Evolutionary conservation across 192 early-diverging fungal species (phyloP), one percentile per base, ranked within the genome.

Genomic region (Kappamyces sp.): DNA sequence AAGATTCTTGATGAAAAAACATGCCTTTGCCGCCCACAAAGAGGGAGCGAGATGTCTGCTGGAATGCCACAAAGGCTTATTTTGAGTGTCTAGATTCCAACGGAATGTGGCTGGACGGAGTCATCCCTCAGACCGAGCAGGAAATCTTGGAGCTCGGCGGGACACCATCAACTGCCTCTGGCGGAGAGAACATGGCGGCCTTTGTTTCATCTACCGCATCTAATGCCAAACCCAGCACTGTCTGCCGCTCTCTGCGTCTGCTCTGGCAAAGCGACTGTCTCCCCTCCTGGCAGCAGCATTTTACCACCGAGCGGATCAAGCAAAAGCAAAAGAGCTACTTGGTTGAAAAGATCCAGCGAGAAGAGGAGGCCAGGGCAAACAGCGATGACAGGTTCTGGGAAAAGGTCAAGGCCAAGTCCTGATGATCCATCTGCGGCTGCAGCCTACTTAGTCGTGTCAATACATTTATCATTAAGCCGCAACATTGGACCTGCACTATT

Each of bases 21-120:
- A 49, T 30, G 48, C 31, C 55, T 29, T 14, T 32, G 14, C 83
- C 81, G 39, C 89, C 87, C 8, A 77, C 75, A 12, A 72, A 86
- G 39, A 46, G 57, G 32, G 77, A 84, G 60, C 81, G 89, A 15
- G 76, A 85, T 47, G 59, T 65, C 14, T 94, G 92, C 75, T 91
- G 90, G 81, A 75, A 73, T 11, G 70, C 79, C 41, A 86, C 89
- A 11, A 90, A 94, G 67, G 77, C 67, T 46, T 92, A 87, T 65
- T 90, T 86, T 60, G 69, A 65, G 39, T 94, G 91, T 62, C 73
- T 94, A 12, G 84, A 91, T 62, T 49, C 49, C 12, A 66, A 80
- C 52, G 69, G 71, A 3, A 78, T 94, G 37, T 79, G 72, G 74
- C 61, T 79, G n/a, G 40, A 79, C 30, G 77, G 77, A 11, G 59